Base-by-base conservation (phyloP, 805 yeast genomes). In the Kregervanrija pseudodelftensis region DNA sequence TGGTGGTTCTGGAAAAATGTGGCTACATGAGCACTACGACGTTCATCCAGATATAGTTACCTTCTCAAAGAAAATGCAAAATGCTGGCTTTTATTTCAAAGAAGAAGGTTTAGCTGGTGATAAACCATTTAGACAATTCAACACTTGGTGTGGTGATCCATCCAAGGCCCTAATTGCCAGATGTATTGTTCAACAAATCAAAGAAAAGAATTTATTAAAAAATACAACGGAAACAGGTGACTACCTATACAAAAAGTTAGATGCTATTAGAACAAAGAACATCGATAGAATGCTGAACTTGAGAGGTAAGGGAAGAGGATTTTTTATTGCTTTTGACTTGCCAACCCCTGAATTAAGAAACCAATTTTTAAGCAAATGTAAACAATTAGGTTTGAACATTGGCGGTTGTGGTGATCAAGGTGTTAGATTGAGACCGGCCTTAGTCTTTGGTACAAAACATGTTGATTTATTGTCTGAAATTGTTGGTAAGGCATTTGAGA, bases 81-180 rank as follows among this genome's bases (percentile, higher is more conserved):
- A 82, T 42, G 86, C 86, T 3, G 87, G 87, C 37, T 81, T 78
- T 66, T 81, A 72, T 66, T 81, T 76, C 70, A 71, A 71, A 49
- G 79, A 80, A 62, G 73, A 74, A 11, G 69, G 69, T 13, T 71
- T 80, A 57, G 74, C 76, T 49, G 85, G 85, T 40, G 72, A 72
- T 51, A 70, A 70, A 54, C 74, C 85, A 22, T 81, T 76, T 65
- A 73, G 86, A 66, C 86, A 80, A 59, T 81, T 81, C 68, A 81
- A 81, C 72, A 81, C 87, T 48, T 81, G 87, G 87, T 80, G 85
- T 63, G 87, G 86, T 53, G 86, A 81, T 60, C 84, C 86, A 49
- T 74, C 85, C 12, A 77, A 77, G 65, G 81, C 82, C 60, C 66
- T 80, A 43, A 69, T 80, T 54, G 85, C 85, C 35, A 73, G 73